These are phyloP conservation scores for Alternaria panax DNA, from an alignment of 2,329 filamentous ascomycete genomes.

Conservation along the genomic window DNA sequence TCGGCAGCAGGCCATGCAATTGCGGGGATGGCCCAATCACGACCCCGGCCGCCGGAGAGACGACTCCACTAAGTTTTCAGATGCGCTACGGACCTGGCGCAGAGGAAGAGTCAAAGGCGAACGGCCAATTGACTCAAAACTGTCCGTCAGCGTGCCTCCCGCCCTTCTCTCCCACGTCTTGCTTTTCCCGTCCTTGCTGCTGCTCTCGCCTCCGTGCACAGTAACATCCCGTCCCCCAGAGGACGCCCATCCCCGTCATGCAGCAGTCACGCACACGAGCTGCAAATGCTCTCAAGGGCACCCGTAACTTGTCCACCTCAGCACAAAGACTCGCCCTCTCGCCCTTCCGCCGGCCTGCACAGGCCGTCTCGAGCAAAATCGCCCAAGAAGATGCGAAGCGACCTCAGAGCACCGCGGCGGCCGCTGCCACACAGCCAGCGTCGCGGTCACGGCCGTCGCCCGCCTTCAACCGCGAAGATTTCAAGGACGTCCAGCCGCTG, in stretches of 20 bases:
- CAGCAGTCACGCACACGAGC: slow-evolving; percentile 50
- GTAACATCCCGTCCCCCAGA: slow-evolving; percentile 18
- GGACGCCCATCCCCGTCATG: slow-evolving; percentile 33
- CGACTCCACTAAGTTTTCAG: slow-evolving; percentile 22
- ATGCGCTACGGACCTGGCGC: slow-evolving; percentile 16
- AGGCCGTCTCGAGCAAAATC: slow-evolving; percentile 38
- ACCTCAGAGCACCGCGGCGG: slow-evolving; percentile 52
- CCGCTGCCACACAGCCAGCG: slow-evolving; percentile 40
- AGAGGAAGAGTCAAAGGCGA: slow-evolving; percentile 15
- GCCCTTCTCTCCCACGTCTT: slow-evolving; percentile 6
- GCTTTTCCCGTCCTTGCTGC: slow-evolving; percentile 7
- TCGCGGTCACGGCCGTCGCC: slow-evolving; percentile 52
- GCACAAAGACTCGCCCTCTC: slow-evolving; percentile 52
- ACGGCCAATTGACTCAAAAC: slow-evolving; percentile 29
- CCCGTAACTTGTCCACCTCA: slow-evolving; percentile 55
- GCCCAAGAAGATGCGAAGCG: slow-evolving; percentile 52
- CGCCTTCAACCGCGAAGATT: slow-evolving; percentile 60
- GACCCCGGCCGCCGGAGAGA: neutral
- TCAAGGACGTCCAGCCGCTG: slow-evolving; percentile 54
- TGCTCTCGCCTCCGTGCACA: slow-evolving; percentile 13
- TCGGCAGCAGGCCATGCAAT: slow-evolving; percentile 7
- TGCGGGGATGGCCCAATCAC: slow-evolving; percentile 24
- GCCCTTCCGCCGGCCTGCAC: slow-evolving; percentile 52
- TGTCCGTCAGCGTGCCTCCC: neutral
- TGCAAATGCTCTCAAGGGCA: slow-evolving; percentile 46